phyloP scores from a whole-genome alignment of 208 protist species.

The Herpetomonas samuelpessoai region DNA sequence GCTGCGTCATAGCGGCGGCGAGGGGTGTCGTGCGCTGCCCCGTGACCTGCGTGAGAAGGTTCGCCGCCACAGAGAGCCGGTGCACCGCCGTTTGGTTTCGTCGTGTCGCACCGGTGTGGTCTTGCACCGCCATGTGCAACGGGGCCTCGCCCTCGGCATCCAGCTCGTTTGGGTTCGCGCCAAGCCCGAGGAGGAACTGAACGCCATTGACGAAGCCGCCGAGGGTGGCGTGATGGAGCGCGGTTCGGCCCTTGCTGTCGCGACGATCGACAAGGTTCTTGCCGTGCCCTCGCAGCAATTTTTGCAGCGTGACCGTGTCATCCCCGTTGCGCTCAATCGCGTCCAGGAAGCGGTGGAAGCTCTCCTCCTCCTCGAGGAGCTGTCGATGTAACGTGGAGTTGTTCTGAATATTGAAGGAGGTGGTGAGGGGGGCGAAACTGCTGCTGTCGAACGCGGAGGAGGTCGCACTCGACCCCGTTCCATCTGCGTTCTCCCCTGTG shows the following conservation, averaged over 20 bases:
- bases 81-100: slow-evolving; percentile 11
- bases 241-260: slow-evolving; percentile 22
- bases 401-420: slow-evolving; percentile 13
- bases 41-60: not conserved
- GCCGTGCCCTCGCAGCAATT: slow-evolving; percentile 14
- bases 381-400: slow-evolving; percentile 5
- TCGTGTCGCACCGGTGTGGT: not conserved
- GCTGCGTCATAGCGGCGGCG: not conserved
- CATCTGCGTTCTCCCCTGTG: not conserved
- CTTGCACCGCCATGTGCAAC: slow-evolving; percentile 35
- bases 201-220: slow-evolving; percentile 24
- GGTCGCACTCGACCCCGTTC: not conserved
- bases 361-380: slow-evolving; percentile 19
- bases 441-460: not conserved
- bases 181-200: slow-evolving; percentile 26
- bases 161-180: slow-evolving; percentile 26
- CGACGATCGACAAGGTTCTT: slow-evolving; percentile 14
- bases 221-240: slow-evolving; percentile 33
- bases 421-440: not conserved
- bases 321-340: slow-evolving; percentile 25
- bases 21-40: not conserved
- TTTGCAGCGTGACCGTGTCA: slow-evolving; percentile 24
- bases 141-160: slow-evolving; percentile 35
- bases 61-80: slow-evolving; percentile 3
- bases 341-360: slow-evolving; percentile 21